Percentiles rank a stretch among this genome's conserved stretches.
Conservation (phyloP, 768 basidiomycete species). For the Rhizopogon vesiculosus region DNA sequence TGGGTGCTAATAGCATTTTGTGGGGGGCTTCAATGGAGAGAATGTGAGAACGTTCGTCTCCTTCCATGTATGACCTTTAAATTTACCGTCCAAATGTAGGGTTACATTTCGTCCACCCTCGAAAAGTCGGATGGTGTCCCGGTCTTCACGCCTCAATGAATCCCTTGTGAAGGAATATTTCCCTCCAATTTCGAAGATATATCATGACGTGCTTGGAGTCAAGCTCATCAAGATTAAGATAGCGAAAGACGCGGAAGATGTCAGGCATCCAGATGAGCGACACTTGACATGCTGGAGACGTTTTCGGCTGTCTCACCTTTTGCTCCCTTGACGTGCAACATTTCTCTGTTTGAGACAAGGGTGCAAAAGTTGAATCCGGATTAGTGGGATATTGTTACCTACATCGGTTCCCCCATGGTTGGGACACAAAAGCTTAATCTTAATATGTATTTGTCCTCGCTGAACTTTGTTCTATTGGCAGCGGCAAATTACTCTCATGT, state of each 20-base stretch:
- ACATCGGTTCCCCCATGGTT: slow-evolving; percentile 71
- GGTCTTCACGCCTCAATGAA: slow-evolving; percentile 38
- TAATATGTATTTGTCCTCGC: background rate
- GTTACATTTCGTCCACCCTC: slow-evolving; percentile 55
- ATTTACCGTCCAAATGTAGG: slow-evolving; percentile 33
- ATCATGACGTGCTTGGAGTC: no score
- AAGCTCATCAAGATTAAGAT: no score
- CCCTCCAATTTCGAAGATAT: slow-evolving; percentile 79
- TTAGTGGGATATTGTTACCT: no score
- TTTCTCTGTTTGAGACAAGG: no score
- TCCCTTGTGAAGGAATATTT: slow-evolving; percentile 85
- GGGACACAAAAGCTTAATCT: slow-evolving; percentile 9
- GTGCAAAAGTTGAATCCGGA: no score
- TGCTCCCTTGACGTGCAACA: no score
- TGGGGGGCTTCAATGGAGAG: slow-evolving; percentile 89
- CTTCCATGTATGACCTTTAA: background rate
- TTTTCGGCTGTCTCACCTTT: no score
- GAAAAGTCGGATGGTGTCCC: slow-evolving; percentile 82
- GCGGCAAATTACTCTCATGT: slow-evolving; percentile 83
- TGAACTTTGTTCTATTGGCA: slow-evolving; percentile 18
- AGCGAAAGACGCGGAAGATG: no score
- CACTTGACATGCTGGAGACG: no score
- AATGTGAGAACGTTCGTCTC: slow-evolving; percentile 38
- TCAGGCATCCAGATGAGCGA: no score
- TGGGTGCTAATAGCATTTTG: background rate